phyloP scores from a whole-genome alignment of 345 rosid genomes.

The Salix purpurea region DNA sequence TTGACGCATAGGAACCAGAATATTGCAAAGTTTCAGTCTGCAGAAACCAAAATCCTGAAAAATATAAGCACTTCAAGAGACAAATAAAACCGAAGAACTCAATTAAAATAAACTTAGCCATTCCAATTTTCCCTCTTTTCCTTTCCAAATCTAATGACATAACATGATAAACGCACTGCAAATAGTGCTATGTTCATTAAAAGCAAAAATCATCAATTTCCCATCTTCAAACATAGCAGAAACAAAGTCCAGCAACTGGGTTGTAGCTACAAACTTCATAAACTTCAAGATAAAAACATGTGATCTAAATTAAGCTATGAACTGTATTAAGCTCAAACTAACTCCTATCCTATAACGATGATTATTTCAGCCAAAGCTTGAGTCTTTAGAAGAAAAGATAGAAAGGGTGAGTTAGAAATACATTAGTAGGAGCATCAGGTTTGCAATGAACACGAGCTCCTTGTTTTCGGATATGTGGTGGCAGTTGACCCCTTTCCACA shows the following conservation, averaged over 20 bases:
- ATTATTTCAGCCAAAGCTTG: too few relatives aligned
- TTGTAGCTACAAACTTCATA: too few relatives aligned
- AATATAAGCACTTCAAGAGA: neutral
- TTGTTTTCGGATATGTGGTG: constrained; percentile 67
- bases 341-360: too few relatives aligned
- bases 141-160: neutral
- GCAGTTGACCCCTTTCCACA: constrained; percentile 58
- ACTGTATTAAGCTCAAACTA: too few relatives aligned
- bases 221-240: too few relatives aligned
- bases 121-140: neutral
- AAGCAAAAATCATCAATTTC: too few relatives aligned
- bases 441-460: constrained; percentile 66
- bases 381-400: neutral
- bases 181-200: neutral
- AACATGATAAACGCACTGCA: neutral
- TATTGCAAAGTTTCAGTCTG: constrained; percentile 60
- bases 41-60: constrained; percentile 18
- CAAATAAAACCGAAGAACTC: neutral
- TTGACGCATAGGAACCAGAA: constrained; percentile 80
- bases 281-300: too few relatives aligned
- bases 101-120: neutral
- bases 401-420: constrained; percentile 11
- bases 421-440: constrained; percentile 66
- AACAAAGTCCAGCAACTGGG: too few relatives aligned
- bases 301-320: too few relatives aligned